Base-by-base conservation (phyloP, 2,329 filamentous ascomycete genomes). In the Fusarium sp. region DNA sequence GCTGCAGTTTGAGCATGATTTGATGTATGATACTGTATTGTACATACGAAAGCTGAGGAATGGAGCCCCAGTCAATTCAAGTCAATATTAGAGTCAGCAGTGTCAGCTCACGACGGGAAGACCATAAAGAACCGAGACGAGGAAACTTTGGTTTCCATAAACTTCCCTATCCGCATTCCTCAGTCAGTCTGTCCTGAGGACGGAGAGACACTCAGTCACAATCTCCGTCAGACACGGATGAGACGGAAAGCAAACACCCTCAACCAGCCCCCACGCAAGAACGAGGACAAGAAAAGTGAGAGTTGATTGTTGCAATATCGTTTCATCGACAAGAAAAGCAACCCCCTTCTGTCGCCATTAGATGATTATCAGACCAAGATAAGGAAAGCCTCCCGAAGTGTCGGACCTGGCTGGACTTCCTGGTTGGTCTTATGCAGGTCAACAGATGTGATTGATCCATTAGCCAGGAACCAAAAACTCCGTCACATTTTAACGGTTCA, bases 41-140 rank as follows among this genome's bases (percentile, higher is more conserved):
- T 40, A 40, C 23, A 62, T 57, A 55, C 57, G 37, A 68, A 36
- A 62, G 70, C 58, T 65, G 70, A 73, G 72, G 72, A 74, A 74
- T 70, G 72, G 68, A 61, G 62, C 45, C 44, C n/a, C 18, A 41
- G 15, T 18, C 34, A 37, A 13, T 30, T 23, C 23, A 23, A 23
- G 30, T 30, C 23, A 23, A 23, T 30, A 26, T 26, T 15, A 47
- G 42, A 41, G 20, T 12, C 38, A 62, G 56, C 56, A 50, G 18
- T n/a, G 57, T 40, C 47, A 62, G 56, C 57, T 54, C 54, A 45
- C 34, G 47, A 50, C 45, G 49, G 40, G 30, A 52, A 49, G 42
- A 51, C 33, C 51, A 51, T 57, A 41, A 55, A 45, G 38, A 50
- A 31, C 53, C 53, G 47, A 61, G 56, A 62, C 65, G 18, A 55